Evolutionary conservation across 306 rosid genomes (phyloP), one percentile per base, ranked within the genome.

Genomic region (Carpinus viminea): DNA sequence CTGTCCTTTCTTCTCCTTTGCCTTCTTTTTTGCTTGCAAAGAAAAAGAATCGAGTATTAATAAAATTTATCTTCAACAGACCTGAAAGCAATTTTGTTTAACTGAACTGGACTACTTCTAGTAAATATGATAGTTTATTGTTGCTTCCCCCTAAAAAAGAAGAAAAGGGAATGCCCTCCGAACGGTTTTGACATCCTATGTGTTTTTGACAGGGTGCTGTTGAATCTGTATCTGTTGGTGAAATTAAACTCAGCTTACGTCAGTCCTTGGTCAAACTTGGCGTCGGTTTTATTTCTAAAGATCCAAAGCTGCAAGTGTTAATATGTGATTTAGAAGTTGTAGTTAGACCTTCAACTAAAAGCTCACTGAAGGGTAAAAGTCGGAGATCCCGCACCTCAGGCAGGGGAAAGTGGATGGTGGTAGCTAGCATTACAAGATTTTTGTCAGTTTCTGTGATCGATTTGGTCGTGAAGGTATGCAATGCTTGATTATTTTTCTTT

Each of bases 191-290:
- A 59, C 65, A 59, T 59, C 16, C 65, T 24, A 59, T 59, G 65
- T 12, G 45, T 10, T 48, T 24, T 88, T 78, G 81, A 79, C 88
- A 96, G 99, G 99, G 99, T 80, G 79, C 94, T 69, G 71, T 96
- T 78, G 99, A 96, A 88, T 91, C 98, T 60, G 83, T 96, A 74
- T 91, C 97, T 72, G 88, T 96, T 80, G 98, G 98, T 82, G 99
- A 96, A 89, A 91, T 96, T 72, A 96, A 87, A 83, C 82, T 93
- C 79, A 93, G 99, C 88, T 79, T 96, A 87, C 94, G 99, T 50
- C 97, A 90, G 86, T 93, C 97, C 80, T 86, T 90, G 83, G 96
- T 89, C 83, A 93, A 87, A 80, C 91, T 92, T 74, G 97, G 98
- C 53, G 95, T 86, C 78, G 98, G 97, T 83, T 89, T 92, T 83